Evolutionary conservation across 768 basidiomycete species (phyloP).

Genomic region (Amyloporia xantha): DNA sequence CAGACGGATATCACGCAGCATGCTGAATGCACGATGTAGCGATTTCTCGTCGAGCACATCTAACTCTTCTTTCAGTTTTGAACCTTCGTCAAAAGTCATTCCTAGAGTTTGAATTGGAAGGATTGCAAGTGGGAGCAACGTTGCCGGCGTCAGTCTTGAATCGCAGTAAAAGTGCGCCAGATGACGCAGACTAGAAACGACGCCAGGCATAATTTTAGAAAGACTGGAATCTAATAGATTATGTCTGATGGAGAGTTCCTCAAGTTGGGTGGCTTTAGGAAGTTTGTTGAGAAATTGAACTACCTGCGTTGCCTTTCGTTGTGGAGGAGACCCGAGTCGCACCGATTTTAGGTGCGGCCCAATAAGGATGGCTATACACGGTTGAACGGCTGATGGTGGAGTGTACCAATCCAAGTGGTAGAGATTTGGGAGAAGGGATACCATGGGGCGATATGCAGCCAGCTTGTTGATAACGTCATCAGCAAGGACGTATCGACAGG

Average conservation of each 20-base stretch:
- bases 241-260: too few species aligned
- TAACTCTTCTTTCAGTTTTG: not conserved
- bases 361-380: too few species aligned
- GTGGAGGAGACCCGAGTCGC: too few species aligned
- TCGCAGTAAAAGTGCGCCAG: not conserved
- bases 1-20: not conserved
- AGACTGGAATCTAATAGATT: too few species aligned
- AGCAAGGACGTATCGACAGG: too few species aligned
- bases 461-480: too few species aligned
- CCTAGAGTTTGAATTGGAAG: not conserved
- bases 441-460: not conserved
- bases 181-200: not conserved
- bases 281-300: too few species aligned
- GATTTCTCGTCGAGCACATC: not conserved
- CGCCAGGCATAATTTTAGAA: too few species aligned
- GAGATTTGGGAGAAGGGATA: not conserved
- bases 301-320: too few species aligned
- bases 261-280: too few species aligned
- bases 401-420: not conserved
- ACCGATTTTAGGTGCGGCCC: too few species aligned
- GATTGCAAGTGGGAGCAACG: not conserved
- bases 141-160: not conserved
- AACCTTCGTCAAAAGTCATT: not conserved
- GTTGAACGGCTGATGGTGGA: too few species aligned
- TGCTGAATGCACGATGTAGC: not conserved